Percentiles rank a stretch among this genome's conserved stretches.
These are phyloP conservation scores for Backusella psychrophila DNA, from an alignment of 192 early-diverging fungal species.

Conservation along the genomic window DNA sequence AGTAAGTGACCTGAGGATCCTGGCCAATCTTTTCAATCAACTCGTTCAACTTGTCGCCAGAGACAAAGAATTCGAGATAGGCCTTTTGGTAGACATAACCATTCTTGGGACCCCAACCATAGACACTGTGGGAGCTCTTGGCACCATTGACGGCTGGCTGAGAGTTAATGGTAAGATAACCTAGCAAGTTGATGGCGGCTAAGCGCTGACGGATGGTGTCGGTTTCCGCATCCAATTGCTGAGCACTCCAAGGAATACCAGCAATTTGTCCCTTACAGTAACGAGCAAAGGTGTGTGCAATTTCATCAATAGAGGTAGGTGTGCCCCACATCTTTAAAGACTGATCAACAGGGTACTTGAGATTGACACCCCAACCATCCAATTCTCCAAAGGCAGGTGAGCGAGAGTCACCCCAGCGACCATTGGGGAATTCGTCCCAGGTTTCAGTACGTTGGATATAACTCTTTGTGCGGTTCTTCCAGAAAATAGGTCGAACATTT, in stretches of 20 bases:
- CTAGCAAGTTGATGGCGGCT: conserved; percentile 67
- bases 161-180: conserved; percentile 92
- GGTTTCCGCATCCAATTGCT: conserved; percentile 69
- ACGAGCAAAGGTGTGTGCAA: conserved; percentile 74
- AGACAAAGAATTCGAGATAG: conserved; percentile 95
- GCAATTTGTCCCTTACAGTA: conserved; percentile 81
- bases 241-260: conserved; percentile 91
- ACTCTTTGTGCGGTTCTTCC: conserved; percentile 91
- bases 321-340: conserved; percentile 73
- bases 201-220: conserved; percentile 69
- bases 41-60: conserved; percentile 60
- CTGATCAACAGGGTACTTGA: conserved; percentile 71
- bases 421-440: conserved; percentile 99
- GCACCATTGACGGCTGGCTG: conserved; percentile 96
- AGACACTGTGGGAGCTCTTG: conserved; percentile 63
- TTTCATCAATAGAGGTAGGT: conserved; percentile 65
- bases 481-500: conserved; percentile 97
- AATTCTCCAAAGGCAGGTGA: conserved; percentile 88
- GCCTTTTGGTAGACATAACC: conserved; percentile 98
- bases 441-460: conserved; percentile 89
- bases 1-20: conserved; percentile 80
- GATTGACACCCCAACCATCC: conserved; percentile 75
- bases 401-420: conserved; percentile 95
- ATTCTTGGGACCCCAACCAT: conserved; percentile 97
- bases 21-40: conserved; percentile 70